Base-by-base conservation (phyloP, 108 stramenopile genomes). In the Nannochloropsis gaditana region DNA sequence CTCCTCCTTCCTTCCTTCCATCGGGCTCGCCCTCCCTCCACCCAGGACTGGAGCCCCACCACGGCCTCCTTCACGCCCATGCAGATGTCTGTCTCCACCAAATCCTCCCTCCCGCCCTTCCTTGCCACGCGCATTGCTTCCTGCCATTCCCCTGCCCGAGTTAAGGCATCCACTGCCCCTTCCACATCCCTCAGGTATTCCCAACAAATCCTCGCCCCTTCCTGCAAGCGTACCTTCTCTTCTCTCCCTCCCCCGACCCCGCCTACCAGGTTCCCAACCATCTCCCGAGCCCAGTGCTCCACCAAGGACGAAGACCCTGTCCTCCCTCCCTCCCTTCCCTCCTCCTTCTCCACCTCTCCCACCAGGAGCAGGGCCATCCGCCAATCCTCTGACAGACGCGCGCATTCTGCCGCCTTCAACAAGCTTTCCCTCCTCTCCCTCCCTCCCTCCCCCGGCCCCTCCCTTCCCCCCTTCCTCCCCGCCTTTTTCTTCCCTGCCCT, bases 291-390 rank as follows among this genome's bases (percentile, higher is more conserved):
- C 47, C 47, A 50, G 47, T 10, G 10, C 47, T 50, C 11, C 11
- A 50, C 47, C 10, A 50, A 15, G 15, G 47, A 50, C 10, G 47
- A 15, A 50, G 47, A 15, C 15, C 47, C 47, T 50, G 11, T 15
- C 47, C 47, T 50, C 47, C 47, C 47, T 50, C 47, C 47, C 47
- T 50, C 47, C 47, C 47, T 50, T 15, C 47, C 47, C 47, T 50
- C 47, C 47, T 50, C 47, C 47, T 50, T 15, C 47, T 50, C 47
- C 47, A 50, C 47, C 10, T 15, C 11, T 50, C 11, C 47, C 11
- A 50, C 47, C 47, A 50, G 47, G 11, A 15, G 10, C 47, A 50
- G 15, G 10, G 47, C 47, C 47, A 50, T 11, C 47, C 47, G 47
- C 59, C 59, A 73, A n/a, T 8, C 59, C 59, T n/a, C 59, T 15